A percentile compares a stretch with the other conserved stretches of the same genome.
phyloP scores from a whole-genome alignment of 306 rosid genomes.

The Senna siamea region DNA sequence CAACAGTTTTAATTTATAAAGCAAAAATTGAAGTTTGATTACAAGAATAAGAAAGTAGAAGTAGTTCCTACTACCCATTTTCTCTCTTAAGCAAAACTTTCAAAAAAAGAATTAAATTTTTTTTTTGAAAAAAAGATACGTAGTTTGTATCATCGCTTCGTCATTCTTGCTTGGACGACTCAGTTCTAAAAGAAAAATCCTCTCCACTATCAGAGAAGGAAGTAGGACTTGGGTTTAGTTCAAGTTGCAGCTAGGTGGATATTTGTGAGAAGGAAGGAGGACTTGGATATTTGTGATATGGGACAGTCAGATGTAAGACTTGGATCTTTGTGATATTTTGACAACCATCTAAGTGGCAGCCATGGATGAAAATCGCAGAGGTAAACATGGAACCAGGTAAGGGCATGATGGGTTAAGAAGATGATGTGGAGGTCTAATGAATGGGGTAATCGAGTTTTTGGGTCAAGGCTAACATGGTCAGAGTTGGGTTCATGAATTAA shows the following conservation, averaged over 20 bases:
- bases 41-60: neutral
- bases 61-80: neutral
- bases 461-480: too few species aligned
- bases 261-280: too few species aligned
- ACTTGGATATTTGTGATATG: too few species aligned
- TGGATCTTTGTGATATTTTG: too few species aligned
- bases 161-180: neutral
- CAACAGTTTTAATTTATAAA: neutral
- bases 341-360: too few species aligned
- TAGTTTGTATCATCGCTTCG: conserved; percentile 13
- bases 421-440: too few species aligned
- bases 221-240: conserved; percentile 2
- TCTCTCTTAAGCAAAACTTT: neutral
- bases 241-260: neutral
- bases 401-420: too few species aligned
- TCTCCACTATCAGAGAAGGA: neutral
- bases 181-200: neutral
- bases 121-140: neutral
- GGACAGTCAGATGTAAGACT: too few species aligned
- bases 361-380: too few species aligned
- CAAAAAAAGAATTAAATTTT: neutral
- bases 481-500: too few species aligned
- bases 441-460: too few species aligned
- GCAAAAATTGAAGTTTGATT: neutral
- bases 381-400: too few species aligned